Evolutionary conservation across 2,329 filamentous ascomycete species (phyloP).

Genomic region (Fusarium denticulatum): DNA sequence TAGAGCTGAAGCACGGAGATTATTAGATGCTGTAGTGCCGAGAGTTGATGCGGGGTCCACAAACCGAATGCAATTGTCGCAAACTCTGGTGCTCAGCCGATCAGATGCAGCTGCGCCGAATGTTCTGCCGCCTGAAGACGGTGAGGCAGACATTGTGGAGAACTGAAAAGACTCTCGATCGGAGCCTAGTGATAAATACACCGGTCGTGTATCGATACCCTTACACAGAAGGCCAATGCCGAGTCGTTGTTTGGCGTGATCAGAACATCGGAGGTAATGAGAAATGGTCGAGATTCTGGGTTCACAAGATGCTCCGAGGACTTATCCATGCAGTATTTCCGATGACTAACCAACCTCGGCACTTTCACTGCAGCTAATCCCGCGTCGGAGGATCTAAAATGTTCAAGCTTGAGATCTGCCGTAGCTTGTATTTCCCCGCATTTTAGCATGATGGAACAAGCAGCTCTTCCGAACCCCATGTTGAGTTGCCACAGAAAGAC

Average conservation of each 20-base stretch:
- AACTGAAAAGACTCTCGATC: not conserved
- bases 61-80: not conserved
- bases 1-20: not conserved
- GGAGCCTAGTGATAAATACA: not conserved
- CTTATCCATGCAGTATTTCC: not conserved
- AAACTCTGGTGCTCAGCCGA: not conserved
- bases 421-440: not conserved
- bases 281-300: not conserved
- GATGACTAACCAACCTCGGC: not conserved
- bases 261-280: not conserved
- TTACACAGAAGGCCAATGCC: rapidly evolving
- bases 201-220: no score
- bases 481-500: not conserved
- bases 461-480: not conserved
- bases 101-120: not conserved
- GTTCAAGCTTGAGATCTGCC: not conserved
- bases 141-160: not conserved
- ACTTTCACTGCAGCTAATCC: not conserved
- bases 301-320: not conserved
- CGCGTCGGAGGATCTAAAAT: not conserved
- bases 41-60: not conserved
- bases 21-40: not conserved
- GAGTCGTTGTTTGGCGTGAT: not conserved
- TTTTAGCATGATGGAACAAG: not conserved
- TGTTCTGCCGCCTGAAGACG: not conserved